Evolutionary conservation across 306 rosid genomes (phyloP).

Genomic region (Gastrolobium villosum): DNA sequence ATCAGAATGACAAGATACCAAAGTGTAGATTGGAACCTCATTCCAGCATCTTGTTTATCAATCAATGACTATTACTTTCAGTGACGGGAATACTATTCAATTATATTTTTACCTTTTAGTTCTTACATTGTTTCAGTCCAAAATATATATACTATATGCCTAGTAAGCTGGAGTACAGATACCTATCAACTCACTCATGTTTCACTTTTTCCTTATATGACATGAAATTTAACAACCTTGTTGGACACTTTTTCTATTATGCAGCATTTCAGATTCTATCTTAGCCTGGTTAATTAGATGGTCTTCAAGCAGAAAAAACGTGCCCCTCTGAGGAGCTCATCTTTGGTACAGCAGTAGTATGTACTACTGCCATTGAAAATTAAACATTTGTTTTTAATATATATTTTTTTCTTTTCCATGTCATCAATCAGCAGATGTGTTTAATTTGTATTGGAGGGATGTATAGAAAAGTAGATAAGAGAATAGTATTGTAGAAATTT

Average conservation of each 20-base stretch:
- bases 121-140: neutral
- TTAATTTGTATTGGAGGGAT: too few relatives aligned
- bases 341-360: too few relatives aligned
- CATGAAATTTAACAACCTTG: constrained; percentile 26
- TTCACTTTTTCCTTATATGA: constrained; percentile 48
- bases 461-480: too few relatives aligned
- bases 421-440: too few relatives aligned
- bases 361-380: too few relatives aligned
- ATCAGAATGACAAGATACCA: neutral
- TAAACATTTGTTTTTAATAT: too few relatives aligned
- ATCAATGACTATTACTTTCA: constrained; percentile 44
- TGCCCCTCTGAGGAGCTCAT: constrained; percentile 15
- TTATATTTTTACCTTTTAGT: neutral
- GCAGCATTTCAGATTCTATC: constrained; percentile 31
- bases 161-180: constrained; percentile 8
- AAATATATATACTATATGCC: neutral
- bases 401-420: too few relatives aligned
- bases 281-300: constrained; percentile 7
- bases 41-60: constrained; percentile 38
- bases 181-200: constrained; percentile 6
- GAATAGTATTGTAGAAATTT: too few relatives aligned
- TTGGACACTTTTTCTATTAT: constrained; percentile 15
- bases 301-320: constrained; percentile 19
- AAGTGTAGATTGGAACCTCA: constrained; percentile 18
- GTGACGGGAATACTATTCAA: neutral